Conservation (phyloP, 352 stramenopile species). For the Pythium phragmiticola region DNA sequence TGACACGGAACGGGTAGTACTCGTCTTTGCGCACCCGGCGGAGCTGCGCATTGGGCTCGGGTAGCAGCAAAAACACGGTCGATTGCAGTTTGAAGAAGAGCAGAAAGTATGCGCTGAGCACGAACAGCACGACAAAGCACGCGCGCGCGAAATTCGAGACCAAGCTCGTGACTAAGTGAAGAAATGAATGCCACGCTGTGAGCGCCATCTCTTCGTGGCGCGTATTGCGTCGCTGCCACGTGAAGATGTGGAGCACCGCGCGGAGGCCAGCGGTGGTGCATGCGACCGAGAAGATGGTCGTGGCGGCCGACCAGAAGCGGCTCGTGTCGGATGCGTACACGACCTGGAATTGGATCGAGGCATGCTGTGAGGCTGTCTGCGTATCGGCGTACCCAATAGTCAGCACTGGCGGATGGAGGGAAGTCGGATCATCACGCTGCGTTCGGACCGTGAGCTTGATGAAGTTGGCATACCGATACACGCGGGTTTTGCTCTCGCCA, state of each 20-base stretch:
- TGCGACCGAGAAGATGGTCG: slow-evolving; percentile 67
- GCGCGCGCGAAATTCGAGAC: slow-evolving; percentile 42
- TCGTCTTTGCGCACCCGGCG: slow-evolving; percentile 61
- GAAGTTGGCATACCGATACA: slow-evolving; percentile 67
- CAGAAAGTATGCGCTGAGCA: slow-evolving; percentile 87
- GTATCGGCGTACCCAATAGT: slow-evolving; percentile 78
- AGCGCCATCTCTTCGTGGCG: slow-evolving; percentile 61
- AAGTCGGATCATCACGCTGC: slow-evolving; percentile 39
- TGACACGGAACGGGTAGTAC: slow-evolving; percentile 85
- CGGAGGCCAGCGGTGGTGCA: slow-evolving; percentile 54
- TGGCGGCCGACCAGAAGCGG: slow-evolving; percentile 74
- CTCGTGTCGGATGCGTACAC: slow-evolving; percentile 86
- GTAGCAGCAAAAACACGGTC: slow-evolving; percentile 87
- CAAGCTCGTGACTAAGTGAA: slow-evolving; percentile 36
- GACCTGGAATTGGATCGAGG: slow-evolving; percentile 65
- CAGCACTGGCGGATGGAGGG: slow-evolving; percentile 73
- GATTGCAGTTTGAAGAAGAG: slow-evolving; percentile 94
- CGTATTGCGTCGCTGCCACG: slow-evolving; percentile 83
- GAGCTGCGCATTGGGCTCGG: slow-evolving; percentile 51
- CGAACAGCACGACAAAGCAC: slow-evolving; percentile 63
- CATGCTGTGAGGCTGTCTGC: slow-evolving; percentile 23
- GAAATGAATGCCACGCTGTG: slow-evolving; percentile 49
- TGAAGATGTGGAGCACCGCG: slow-evolving; percentile 79
- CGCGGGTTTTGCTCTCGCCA: slow-evolving; percentile 44
- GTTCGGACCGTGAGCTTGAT: slow-evolving; percentile 71